Percentiles rank a stretch among this genome's conserved stretches.
Conservation (phyloP, 345 rosid genomes). For the Heritiera littoralis region DNA sequence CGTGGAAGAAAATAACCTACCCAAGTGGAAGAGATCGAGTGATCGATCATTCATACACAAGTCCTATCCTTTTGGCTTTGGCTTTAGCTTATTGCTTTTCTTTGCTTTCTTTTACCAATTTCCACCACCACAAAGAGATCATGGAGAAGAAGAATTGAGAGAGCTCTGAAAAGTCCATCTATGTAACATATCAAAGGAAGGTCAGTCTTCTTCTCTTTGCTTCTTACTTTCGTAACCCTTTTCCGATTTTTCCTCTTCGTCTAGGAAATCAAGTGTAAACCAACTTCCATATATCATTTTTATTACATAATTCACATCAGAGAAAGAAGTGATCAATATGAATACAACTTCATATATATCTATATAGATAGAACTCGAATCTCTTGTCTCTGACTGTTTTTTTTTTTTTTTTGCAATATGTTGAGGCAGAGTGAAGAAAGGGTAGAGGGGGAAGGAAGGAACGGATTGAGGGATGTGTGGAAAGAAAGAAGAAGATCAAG, state of each 20-base stretch:
- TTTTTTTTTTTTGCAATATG: not conserved
- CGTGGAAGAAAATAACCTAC: conserved; percentile 32
- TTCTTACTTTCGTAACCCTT: conserved; percentile 9
- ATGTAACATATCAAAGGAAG: conserved; percentile 32
- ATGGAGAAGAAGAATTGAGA: conserved; percentile 5
- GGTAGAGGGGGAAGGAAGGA: conserved; percentile 1
- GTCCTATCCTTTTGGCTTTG: conserved; percentile 19
- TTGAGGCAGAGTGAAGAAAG: not conserved
- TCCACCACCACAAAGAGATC: not conserved
- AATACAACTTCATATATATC: conserved; percentile 15
- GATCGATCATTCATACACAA: conserved; percentile 11
- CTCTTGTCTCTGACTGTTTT: not conserved
- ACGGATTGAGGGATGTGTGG: conserved; percentile 43
- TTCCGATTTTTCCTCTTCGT: not conserved
- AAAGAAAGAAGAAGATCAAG: conserved; percentile 68
- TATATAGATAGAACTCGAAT: conserved; percentile 12
- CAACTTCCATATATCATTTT: conserved; percentile 9
- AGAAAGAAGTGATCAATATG: conserved; percentile 22
- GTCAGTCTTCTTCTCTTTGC: conserved; percentile 19
- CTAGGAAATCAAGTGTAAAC: conserved; percentile 11
- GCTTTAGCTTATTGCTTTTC: not conserved
- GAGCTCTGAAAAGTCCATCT: conserved; percentile 29
- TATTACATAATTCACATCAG: not conserved
- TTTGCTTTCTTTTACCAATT: not conserved
- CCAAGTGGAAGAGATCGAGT: conserved; percentile 33